Evolutionary conservation across 495 filamentous ascomycete genomes (phyloP).

Genomic region (Xylaria intraflava): DNA sequence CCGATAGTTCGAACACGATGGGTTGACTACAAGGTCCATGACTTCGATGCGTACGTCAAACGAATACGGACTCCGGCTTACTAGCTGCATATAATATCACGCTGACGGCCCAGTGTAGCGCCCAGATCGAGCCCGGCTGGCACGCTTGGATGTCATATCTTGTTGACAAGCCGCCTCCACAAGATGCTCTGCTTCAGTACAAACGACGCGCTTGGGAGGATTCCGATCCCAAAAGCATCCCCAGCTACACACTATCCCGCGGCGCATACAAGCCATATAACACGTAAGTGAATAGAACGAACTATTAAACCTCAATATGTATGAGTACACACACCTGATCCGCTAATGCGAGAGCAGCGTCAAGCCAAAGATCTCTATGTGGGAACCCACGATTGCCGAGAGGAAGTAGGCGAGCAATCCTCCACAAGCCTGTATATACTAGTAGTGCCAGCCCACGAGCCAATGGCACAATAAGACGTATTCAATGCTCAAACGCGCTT

Average conservation of each 20-base stretch:
- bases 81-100: not conserved
- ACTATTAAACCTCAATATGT: not conserved
- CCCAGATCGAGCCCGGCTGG: slow-evolving; percentile 95
- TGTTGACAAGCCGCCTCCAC: slow-evolving; percentile 76
- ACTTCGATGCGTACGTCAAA: slow-evolving; percentile 69
- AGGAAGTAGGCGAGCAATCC: slow-evolving; percentile 19
- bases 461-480: slow-evolving; percentile 2
- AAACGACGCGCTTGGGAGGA: slow-evolving; percentile 66
- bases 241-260: slow-evolving; percentile 65
- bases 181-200: slow-evolving; percentile 65
- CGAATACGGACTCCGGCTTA: not conserved
- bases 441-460: slow-evolving; percentile 1
- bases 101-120: slow-evolving; percentile 33
- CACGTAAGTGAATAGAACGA: slow-evolving; percentile 56
- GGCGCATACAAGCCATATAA: slow-evolving; percentile 87
- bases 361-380: slow-evolving; percentile 35
- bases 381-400: slow-evolving; percentile 32
- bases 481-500: not conserved
- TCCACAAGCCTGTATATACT: slow-evolving; percentile 11
- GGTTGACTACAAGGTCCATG: slow-evolving; percentile 88
- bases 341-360: slow-evolving; percentile 16
- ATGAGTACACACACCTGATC: not conserved
- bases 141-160: slow-evolving; percentile 95
- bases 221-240: slow-evolving; percentile 55
- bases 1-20: slow-evolving; percentile 84